Base-by-base conservation (phyloP, 2,329 filamentous ascomycete genomes). In the Botrytis squamosa region DNA sequence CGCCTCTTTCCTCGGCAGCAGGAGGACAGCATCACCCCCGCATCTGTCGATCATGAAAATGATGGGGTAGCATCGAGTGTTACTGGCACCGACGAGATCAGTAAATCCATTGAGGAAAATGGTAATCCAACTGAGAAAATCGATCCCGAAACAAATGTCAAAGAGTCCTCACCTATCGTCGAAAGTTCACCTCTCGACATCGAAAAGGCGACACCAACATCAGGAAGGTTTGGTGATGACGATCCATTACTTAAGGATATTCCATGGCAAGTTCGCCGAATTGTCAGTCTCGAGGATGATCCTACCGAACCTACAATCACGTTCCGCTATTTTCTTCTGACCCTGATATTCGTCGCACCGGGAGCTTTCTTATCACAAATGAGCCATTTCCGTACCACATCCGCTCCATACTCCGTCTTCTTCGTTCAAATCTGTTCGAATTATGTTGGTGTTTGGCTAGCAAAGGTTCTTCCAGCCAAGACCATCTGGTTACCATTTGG, bases 321-420 rank as follows among this genome's bases (percentile, higher is more conserved):
- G 1, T 90, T 90, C 76, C 86, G 88, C 40, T 90, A 89, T 77
- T 88, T 89, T 77, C 70, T 90, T 38, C 81, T 90, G 38, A 84
- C 85, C 8, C 79, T 87, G 72, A 74, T 90, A 29, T 89, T 89
- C 77, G 85, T 89, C 63, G 83, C 85, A 0, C 87, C 88, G 0
- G 88, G 88, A 3, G 88, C 88, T 2, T 87, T 90, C 76, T 79
- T 90, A 3, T 87, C 86, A 8, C 85, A 87, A 77, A 86, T 89
- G 84, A 85, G 85, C 75, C 83, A 85, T 67, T 90, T 85, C 77
- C 84, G 88, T 63, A 90, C 88, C 1, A 90, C 88, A 0, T 85
- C 84, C 22, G 79, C 78, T 20, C 79, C 79, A 62, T 90, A 89
- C 78, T 88, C 88, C 0, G 85, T 90, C 66, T 89, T 90, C 79